Percentiles rank a stretch among this genome's conserved stretches.
Conservation (phyloP, 768 basidiomycete genomes). For the Leccinum variicolor region DNA sequence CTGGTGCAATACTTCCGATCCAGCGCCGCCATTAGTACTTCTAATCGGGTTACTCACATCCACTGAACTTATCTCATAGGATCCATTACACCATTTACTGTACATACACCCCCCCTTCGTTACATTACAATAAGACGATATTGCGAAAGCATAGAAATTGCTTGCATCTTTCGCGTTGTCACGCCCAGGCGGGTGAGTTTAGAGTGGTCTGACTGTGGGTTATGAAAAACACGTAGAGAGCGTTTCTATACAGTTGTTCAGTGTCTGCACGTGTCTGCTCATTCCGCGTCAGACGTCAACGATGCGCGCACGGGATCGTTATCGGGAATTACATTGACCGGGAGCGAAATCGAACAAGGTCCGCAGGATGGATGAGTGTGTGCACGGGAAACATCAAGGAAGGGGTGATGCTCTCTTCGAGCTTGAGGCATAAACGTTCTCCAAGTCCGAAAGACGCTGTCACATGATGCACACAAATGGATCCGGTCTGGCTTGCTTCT, state of each 20-base stretch:
- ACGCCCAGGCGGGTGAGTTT: slow-evolving; percentile 3
- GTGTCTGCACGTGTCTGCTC: slow-evolving; percentile 10
- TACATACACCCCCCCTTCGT: slow-evolving; percentile 25
- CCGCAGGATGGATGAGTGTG: slow-evolving; percentile 22
- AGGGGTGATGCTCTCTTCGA: slow-evolving; percentile 5
- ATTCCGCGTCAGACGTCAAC: slow-evolving; percentile 8
- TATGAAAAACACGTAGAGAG: slow-evolving; percentile 25
- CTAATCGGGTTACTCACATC: slow-evolving; percentile 5
- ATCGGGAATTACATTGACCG: slow-evolving; percentile 22
- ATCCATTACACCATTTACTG: slow-evolving; percentile 24
- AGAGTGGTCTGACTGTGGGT: slow-evolving; percentile 1
- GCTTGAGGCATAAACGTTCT: slow-evolving; percentile 27
- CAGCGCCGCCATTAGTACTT: neutral
- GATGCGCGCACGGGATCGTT: slow-evolving; percentile 17
- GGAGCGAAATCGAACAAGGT: slow-evolving; percentile 11
- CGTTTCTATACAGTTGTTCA: neutral
- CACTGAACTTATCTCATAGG: slow-evolving; percentile 12
- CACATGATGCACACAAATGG: slow-evolving; percentile 5
- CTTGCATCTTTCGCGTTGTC: slow-evolving; percentile 12
- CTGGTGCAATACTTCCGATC: slow-evolving; percentile 5
- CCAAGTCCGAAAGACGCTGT: slow-evolving; percentile 22
- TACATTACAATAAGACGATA: slow-evolving; percentile 16
- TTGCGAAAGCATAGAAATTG: slow-evolving; percentile 6
- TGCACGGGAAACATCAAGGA: slow-evolving; percentile 11
- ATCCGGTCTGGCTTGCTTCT: neutral